Evolutionary conservation across 1,139 yeast species (phyloP), one percentile per base, ranked within the genome.

Genomic region (Debaryomyces sp.): DNA sequence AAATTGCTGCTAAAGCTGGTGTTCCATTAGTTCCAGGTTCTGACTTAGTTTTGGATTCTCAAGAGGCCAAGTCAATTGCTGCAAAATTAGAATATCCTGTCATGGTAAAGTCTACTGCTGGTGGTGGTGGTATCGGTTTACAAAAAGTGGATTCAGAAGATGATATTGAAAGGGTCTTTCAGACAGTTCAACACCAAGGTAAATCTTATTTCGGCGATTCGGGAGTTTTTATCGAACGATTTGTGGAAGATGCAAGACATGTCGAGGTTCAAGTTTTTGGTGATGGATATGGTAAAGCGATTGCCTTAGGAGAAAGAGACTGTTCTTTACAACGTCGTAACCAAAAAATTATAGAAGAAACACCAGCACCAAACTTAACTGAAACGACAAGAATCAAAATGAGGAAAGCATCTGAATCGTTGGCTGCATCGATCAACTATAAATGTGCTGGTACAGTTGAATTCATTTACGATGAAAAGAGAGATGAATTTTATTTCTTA

Each of bases 111-210:
- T 88, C 96, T 18, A 92, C 98, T 53, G 98, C 98, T 32, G 99
- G 99, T 66, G 99, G 99, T 61, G 99, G 99, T 67, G 99, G 99
- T 70, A 94, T 92, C 62, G 99, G 99, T 55, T 76, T 94, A 59
- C 97, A 91, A 66, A 87, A 91, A 65, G 97, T 92, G 52, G 96
- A 91, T 61, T 79, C 84, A 39, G 89, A 83, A 57, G 82, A 70
- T 13, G 97, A 92, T 51, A 84, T 92, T 53, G 89, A 83, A 69
- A 74, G 87, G 54, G 96, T 92, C 13, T 92, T 90, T 68, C 87
- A 83, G 59, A 86, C 96, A 5, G 98, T 94, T 40, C 88, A 89
- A 64, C 97, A 90, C 70, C 97, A 91, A 71, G 98, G 97, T 54
- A 79, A 84, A 63, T 82, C 96, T 0, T 92, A 89, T 66, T 94